Conservation (phyloP, 2,329 filamentous ascomycete genomes). For the Epichloe bromicola region DNA sequence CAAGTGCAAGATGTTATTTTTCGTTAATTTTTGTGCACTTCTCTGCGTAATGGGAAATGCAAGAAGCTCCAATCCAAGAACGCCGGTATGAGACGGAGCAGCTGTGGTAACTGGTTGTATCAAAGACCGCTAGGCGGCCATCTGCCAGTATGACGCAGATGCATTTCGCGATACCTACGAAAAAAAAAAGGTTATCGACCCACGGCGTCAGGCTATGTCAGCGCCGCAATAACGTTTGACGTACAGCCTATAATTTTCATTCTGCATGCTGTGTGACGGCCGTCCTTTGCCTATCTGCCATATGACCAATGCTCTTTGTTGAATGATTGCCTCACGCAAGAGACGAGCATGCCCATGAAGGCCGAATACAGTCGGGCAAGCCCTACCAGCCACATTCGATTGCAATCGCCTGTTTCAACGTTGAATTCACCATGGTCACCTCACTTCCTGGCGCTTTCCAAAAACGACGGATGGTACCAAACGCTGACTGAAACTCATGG, state of each 20-base stretch:
- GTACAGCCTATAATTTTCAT: neutral
- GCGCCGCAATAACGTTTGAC: neutral
- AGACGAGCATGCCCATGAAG: neutral
- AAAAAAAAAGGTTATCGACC: neutral
- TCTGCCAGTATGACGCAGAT: neutral
- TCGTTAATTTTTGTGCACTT: neutral
- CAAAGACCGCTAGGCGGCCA: neutral
- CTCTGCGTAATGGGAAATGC: neutral
- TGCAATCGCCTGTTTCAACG: too few species aligned
- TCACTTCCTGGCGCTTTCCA: too few species aligned
- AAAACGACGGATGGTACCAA: too few species aligned
- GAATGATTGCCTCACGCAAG: neutral
- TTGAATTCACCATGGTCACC: too few species aligned
- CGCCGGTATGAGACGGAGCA: neutral
- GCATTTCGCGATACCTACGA: neutral
- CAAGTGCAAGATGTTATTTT: neutral
- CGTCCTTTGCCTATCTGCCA: too few species aligned
- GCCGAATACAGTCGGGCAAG: neutral
- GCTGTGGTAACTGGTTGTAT: neutral
- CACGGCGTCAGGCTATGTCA: neutral
- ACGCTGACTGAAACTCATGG: too few species aligned
- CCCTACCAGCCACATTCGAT: too few species aligned
- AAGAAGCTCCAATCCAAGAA: neutral
- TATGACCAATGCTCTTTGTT: neutral
- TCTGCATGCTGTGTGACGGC: neutral